Base-by-base conservation (phyloP, 306 rosid species). In the Acacia melanoxylon region DNA sequence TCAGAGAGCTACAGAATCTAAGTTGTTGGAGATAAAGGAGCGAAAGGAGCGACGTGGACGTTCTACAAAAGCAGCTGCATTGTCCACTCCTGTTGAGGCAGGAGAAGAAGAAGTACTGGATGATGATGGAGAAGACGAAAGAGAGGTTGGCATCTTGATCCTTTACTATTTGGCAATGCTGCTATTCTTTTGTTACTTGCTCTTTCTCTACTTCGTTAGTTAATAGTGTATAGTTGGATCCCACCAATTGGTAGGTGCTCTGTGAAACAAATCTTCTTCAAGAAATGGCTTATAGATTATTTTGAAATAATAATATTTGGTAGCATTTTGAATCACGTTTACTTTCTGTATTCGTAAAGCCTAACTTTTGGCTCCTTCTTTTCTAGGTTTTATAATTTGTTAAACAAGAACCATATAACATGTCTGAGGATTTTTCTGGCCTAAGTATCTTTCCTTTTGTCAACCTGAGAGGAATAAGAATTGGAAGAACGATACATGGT, bases 61-160 rank as follows among this genome's bases (percentile, higher is more conserved):
- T 84, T 96, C 99, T 42, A 89, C 91, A 80, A 92, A 78, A 83
- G 99, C 99, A 78, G 88, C 99, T 86, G 91, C 98, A 27, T 58
- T 95, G 86, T 95, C 99, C 41, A 87, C 99, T 78, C 98, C 97
- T 72, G 87, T 95, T 58, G 97, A 93, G 91, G 91, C 89, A 56
- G 98, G 97, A 49, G 99, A 96, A 83, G 99, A 96, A 86, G 99
- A 93, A 85, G 86, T 79, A 59, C 79, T 89, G 74, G 97, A 96
- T 69, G 98, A 93, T 71, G 99, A 93, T 80, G 98, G 94, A 37
- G 99, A 93, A 83, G 99, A 96, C 85, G 98, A 96, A 84, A 88
- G 98, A 41, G 94, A 96, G 99, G 98, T 96, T 83, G 66, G 89
- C 75, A 41, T 72, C 72, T 70, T 86, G 76, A 83, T 80, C 75